Base-by-base conservation (phyloP, 805 yeast species). In the Candida cerambycidarum region DNA sequence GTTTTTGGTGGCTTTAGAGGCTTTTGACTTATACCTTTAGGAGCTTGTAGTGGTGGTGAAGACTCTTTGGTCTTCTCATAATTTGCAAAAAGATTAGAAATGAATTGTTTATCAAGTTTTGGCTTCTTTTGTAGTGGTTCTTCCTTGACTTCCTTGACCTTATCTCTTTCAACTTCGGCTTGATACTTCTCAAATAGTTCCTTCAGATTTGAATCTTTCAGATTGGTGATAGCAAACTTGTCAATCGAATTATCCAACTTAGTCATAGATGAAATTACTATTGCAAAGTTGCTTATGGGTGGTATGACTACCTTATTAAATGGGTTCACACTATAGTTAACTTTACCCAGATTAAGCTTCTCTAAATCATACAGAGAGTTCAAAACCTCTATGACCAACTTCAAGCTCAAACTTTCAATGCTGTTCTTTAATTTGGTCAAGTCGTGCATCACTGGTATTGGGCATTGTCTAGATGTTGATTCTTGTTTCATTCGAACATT, bases 241-340 rank as follows among this genome's bases (percentile, higher is more conserved):
- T 43, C 50, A 19, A 44, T 42, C 1, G 50, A 34, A 32, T 24
- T 33, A 9, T 45, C 47, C 1, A 64, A 32, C 41, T 66, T 74
- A 18, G 62, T 67, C 29, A 69, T 55, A 21, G 55, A 54, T 3
- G 83, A 69, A 2, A 83, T 60, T 0, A 72, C 67, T 46, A 84
- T 58, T 17, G 77, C 75, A 44, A 82, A 62, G 44, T 76, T 73
- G 1, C 67, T 59, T 31, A 82, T 55, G 0, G 85, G 83, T 5
- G 58, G 53, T 4, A 64, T 59, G 10, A 55, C 58, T 5, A 64
- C 50, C 11, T 48, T 50, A 23, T 49, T 45, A 7, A 51, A 42
- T 7, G 47, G 46, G 18, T 39, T 36, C 25, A 47, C 44, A 17
- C 41, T 39, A 23, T 53, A 47, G 18, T 57, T 51, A 9, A 45